phyloP scores from a whole-genome alignment of 305 asterid species.

The Salvia sclarea region DNA sequence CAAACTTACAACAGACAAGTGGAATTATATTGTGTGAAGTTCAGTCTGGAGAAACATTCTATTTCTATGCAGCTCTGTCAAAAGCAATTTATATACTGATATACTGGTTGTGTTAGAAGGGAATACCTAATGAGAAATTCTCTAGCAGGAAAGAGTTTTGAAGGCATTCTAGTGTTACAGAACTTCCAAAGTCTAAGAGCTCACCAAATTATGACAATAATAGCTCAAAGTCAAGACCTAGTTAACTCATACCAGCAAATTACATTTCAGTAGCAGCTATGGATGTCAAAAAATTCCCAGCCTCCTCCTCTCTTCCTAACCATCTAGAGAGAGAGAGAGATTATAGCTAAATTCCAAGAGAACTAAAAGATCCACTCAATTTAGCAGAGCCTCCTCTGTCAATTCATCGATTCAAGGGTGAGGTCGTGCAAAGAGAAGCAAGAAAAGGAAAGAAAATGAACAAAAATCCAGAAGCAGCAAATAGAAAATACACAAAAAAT shows the following conservation, averaged over 20 bases:
- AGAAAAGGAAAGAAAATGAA: slow-evolving; percentile 4
- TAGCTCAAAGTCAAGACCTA: slow-evolving; percentile 23
- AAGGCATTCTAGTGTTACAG: not conserved
- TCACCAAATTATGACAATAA: not conserved
- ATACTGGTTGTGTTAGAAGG: not conserved
- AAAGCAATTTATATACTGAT: not conserved
- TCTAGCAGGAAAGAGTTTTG: not conserved
- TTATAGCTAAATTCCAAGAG: slow-evolving; percentile 2
- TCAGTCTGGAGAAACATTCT: not conserved
- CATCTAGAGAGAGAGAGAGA: slow-evolving; percentile 14
- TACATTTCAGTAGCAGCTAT: slow-evolving; percentile 23
- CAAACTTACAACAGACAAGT: not conserved
- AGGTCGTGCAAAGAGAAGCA: slow-evolving; percentile 9
- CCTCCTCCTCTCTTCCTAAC: too few relatives aligned
- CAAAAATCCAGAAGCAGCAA: slow-evolving; percentile 24
- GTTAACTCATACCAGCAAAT: slow-evolving; percentile 12
- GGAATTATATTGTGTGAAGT: not conserved
- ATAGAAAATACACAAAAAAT: not conserved
- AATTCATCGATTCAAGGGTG: slow-evolving; percentile 23
- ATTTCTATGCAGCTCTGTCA: not conserved
- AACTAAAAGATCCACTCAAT: slow-evolving; percentile 21
- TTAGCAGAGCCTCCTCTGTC: slow-evolving; percentile 9
- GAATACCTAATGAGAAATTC: not conserved
- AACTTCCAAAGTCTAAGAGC: slow-evolving; percentile 9
- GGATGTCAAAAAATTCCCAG: slow-evolving; percentile 24